These are phyloP conservation scores for Blastobotrys peoriensis DNA, from an alignment of 805 yeast species.

Conservation along the genomic window DNA sequence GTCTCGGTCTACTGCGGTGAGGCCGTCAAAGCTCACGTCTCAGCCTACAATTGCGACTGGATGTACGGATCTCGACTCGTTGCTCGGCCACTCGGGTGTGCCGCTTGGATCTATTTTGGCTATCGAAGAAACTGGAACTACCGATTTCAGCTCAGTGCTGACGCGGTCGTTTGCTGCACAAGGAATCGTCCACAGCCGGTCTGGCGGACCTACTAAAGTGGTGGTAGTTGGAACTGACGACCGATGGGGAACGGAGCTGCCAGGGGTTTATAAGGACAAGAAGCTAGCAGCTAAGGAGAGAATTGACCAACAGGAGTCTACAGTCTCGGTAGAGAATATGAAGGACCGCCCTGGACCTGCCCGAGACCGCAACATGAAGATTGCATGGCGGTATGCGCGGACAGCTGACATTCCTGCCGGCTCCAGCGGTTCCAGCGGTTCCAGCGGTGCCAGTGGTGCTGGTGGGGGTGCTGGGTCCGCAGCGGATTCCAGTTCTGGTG, in stretches of 20 bases:
- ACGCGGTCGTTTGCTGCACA: conserved; percentile 68
- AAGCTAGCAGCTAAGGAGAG: conserved; percentile 32
- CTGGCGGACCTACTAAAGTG: conserved; percentile 42
- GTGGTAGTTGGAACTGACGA: conserved; percentile 56
- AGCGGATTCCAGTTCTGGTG: conserved; percentile 10
- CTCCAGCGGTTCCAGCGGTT: background rate
- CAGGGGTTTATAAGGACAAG: conserved; percentile 66
- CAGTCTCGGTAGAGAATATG: conserved; percentile 63
- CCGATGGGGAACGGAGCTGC: conserved; percentile 62
- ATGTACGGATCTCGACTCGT: conserved; percentile 62
- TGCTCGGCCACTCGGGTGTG: conserved; percentile 75
- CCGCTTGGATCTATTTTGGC: conserved; percentile 71
- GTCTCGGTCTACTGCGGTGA: too few species aligned
- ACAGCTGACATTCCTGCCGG: conserved; percentile 19
- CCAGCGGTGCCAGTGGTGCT: conserved; percentile 49
- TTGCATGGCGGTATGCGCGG: conserved; percentile 90
- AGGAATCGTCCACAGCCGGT: conserved; percentile 62
- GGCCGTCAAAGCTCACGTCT: conserved; percentile 73
- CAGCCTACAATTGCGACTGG: conserved; percentile 79
- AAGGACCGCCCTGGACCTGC: conserved; percentile 20
- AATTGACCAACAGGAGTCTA: conserved; percentile 36
- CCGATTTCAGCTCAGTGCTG: conserved; percentile 75
- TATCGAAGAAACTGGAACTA: conserved; percentile 78
- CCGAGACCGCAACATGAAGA: conserved; percentile 47
- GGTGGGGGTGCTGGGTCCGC: background rate